These are phyloP conservation scores for Neurospora africana DNA, from an alignment of 495 filamentous ascomycete species.

Conservation along the genomic window DNA sequence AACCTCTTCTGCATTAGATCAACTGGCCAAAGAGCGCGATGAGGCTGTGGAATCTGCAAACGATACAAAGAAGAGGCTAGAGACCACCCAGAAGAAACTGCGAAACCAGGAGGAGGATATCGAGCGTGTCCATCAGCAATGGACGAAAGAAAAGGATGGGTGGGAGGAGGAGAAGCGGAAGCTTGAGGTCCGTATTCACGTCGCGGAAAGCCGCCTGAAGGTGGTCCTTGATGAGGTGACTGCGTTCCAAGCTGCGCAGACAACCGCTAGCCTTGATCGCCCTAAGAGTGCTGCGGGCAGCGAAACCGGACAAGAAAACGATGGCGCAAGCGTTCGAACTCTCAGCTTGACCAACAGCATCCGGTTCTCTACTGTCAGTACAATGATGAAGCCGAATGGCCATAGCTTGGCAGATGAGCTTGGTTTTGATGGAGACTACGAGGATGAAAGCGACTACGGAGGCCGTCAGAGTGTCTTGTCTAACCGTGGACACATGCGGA, in stretches of 20 bases:
- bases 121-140: slow-evolving; percentile 60
- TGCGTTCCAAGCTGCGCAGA: slow-evolving; percentile 54
- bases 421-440: slow-evolving; percentile 68
- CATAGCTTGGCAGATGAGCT: slow-evolving; percentile 85
- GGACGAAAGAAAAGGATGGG: slow-evolving; percentile 68
- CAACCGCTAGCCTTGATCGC: slow-evolving; percentile 24
- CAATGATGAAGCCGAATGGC: slow-evolving; percentile 46
- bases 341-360: slow-evolving; percentile 67
- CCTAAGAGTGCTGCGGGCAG: slow-evolving; percentile 41
- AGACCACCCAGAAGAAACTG: slow-evolving; percentile 65
- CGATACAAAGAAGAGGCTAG: slow-evolving; percentile 71
- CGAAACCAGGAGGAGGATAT: slow-evolving; percentile 75
- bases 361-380: slow-evolving; percentile 60
- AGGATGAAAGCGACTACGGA: slow-evolving; percentile 46
- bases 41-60: slow-evolving; percentile 61
- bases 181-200: slow-evolving; percentile 72
- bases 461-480: slow-evolving; percentile 44
- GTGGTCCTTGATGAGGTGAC: slow-evolving; percentile 74
- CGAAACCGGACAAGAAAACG: slow-evolving; percentile 50
- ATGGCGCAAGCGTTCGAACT: slow-evolving; percentile 65
- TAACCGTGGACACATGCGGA: slow-evolving; percentile 25
- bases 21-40: slow-evolving; percentile 78
- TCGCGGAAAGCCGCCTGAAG: slow-evolving; percentile 78
- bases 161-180: slow-evolving; percentile 75
- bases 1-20: slow-evolving; percentile 69